Evolutionary conservation across 164 flowering plant species (phyloP).

Genomic region (Vitis amurensis): DNA sequence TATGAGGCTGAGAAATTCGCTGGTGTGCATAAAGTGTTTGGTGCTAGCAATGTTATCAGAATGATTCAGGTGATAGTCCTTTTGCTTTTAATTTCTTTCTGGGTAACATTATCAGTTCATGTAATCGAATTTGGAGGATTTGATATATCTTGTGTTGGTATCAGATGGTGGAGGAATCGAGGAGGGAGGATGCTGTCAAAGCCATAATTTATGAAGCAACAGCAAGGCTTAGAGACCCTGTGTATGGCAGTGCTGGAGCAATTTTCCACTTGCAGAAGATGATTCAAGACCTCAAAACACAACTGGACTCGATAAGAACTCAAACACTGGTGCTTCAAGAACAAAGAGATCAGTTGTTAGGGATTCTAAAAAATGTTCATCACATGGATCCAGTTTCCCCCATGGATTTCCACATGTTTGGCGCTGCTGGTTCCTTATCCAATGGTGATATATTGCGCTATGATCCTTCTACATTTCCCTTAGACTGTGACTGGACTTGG

Average conservation of each 20-base stretch:
- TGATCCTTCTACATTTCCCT: conserved; percentile 9
- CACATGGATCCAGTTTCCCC: conserved; percentile 5
- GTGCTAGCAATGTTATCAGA: conserved; percentile 56
- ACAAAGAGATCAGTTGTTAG: conserved; percentile 26
- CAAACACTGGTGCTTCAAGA: conserved; percentile 13
- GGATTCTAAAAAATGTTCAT: conserved; percentile 19
- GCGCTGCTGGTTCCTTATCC: too few relatives aligned
- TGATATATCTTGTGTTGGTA: background rate
- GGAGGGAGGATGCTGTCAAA: conserved; percentile 43
- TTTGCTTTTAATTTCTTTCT: too few relatives aligned
- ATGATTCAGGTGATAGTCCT: conserved; percentile 39
- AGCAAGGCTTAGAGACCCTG: conserved; percentile 38
- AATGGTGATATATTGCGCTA: conserved; percentile 2
- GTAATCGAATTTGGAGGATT: too few relatives aligned
- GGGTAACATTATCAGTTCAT: too few relatives aligned
- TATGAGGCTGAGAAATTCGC: conserved; percentile 41
- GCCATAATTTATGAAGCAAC: conserved; percentile 41
- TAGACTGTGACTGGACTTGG: too few relatives aligned
- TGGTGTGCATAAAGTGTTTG: conserved; percentile 47
- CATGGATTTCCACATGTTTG: conserved; percentile 1
- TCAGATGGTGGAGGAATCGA: conserved; percentile 40
- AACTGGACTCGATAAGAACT: conserved; percentile 19
- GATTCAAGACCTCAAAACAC: conserved; percentile 21
- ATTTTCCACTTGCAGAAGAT: conserved; percentile 34
- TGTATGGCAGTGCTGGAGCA: conserved; percentile 37